Percentiles rank a stretch among this genome's conserved stretches.
phyloP scores from a whole-genome alignment of 352 stramenopile species.

The Phytophthora crassamura region DNA sequence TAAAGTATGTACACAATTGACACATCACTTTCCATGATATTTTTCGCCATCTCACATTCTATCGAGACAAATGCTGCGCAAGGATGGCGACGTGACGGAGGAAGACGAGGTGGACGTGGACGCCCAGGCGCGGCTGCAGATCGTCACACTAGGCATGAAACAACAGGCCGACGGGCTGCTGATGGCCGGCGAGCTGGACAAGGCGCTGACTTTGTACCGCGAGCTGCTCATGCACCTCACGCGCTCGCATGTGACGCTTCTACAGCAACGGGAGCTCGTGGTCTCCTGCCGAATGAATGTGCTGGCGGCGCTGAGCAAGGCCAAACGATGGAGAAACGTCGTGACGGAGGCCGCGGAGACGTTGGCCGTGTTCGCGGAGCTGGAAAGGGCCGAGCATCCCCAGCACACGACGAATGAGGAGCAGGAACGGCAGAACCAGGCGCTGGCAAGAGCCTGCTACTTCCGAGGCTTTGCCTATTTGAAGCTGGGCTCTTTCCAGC shows the following conservation, averaged over 20 bases:
- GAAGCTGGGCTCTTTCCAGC: constrained; percentile 41
- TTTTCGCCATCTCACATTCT: constrained; percentile 8
- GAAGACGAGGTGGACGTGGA: constrained; percentile 52
- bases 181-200: constrained; percentile 50
- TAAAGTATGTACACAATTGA: constrained; percentile 15
- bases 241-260: constrained; percentile 68
- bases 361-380: constrained; percentile 53
- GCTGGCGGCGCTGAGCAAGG: constrained; percentile 61
- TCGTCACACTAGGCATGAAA: constrained; percentile 58
- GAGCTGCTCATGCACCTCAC: constrained; percentile 79
- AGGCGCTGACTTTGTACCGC: constrained; percentile 68
- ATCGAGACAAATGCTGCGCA: constrained; percentile 33
- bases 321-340: constrained; percentile 59
- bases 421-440: constrained; percentile 32
- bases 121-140: constrained; percentile 51
- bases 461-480: constrained; percentile 73
- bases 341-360: constrained; percentile 53
- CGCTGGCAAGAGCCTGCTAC: constrained; percentile 59
- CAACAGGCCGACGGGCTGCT: constrained; percentile 72
- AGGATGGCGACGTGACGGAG: constrained; percentile 31
- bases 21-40: constrained; percentile 16
- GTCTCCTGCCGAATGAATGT: constrained; percentile 80
- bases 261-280: constrained; percentile 59
- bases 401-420: constrained; percentile 24
- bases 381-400: constrained; percentile 42